A percentile compares a stretch with the other conserved stretches of the same genome.
phyloP scores from a whole-genome alignment of 2,329 filamentous ascomycete genomes.

The Sporothrix phasma region DNA sequence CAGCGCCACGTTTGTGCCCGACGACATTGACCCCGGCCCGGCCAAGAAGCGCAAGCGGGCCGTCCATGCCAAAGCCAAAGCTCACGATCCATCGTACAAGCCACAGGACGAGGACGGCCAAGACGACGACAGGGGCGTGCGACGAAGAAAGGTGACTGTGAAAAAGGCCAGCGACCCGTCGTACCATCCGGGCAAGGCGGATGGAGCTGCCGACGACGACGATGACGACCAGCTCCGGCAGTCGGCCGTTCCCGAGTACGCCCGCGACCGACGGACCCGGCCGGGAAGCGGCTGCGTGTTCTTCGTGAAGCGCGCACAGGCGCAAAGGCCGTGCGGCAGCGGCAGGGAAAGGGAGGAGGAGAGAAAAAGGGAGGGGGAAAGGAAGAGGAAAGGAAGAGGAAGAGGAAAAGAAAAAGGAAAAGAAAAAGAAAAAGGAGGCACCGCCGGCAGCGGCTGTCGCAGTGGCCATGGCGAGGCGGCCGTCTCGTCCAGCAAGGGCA shows the following conservation, averaged over 20 bases:
- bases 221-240: conserved; percentile 12
- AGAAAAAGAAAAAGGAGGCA: too few species aligned
- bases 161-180: not conserved
- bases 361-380: not conserved
- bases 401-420: too few species aligned
- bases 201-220: conserved; percentile 5
- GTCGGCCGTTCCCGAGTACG: conserved; percentile 6
- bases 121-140: not conserved
- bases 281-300: not conserved
- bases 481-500: too few species aligned
- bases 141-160: not conserved
- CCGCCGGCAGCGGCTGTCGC: too few species aligned
- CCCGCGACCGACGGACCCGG: conserved; percentile 6
- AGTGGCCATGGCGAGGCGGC: too few species aligned
- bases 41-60: not conserved
- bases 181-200: not conserved
- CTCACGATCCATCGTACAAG: not conserved
- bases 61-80: not conserved
- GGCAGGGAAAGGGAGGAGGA: not conserved
- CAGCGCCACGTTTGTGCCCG: not conserved
- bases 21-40: not conserved
- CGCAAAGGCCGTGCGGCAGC: not conserved
- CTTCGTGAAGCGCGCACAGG: not conserved
- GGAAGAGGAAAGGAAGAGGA: not conserved
- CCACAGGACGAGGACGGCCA: not conserved